Conservation (phyloP, 768 basidiomycete species). For the Macrolepiota fuliginosa region DNA sequence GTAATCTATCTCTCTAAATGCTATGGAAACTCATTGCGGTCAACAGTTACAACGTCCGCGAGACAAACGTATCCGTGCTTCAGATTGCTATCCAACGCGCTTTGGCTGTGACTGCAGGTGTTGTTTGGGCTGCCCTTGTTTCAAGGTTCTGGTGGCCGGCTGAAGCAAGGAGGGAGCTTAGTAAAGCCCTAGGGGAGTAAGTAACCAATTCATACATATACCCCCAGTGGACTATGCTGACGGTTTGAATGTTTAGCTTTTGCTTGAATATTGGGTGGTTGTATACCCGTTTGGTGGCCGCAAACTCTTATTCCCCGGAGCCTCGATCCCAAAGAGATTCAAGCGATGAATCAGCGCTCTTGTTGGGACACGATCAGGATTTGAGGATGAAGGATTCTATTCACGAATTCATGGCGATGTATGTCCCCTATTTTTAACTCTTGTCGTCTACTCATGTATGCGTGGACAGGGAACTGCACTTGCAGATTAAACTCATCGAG, state of each 20-base stretch:
- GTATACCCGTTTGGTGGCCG: conserved; percentile 87
- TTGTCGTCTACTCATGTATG: not conserved
- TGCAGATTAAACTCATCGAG: conserved; percentile 88
- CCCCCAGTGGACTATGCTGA: not conserved
- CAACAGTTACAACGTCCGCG: conserved; percentile 75
- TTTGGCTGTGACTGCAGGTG: conserved; percentile 78
- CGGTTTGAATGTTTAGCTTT: conserved; percentile 49
- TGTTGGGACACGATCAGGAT: conserved; percentile 31
- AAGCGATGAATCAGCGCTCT: conserved; percentile 21
- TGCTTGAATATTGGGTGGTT: conserved; percentile 93
- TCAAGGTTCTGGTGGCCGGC: conserved; percentile 96
- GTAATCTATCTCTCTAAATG: not conserved
- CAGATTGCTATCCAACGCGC: conserved; percentile 77
- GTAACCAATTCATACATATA: conserved; percentile 11
- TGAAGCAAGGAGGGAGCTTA: conserved; percentile 87
- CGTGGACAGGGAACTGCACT: conserved; percentile 79
- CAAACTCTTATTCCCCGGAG: conserved; percentile 73
- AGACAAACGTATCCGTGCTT: conserved; percentile 55
- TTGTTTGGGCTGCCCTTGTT: conserved; percentile 85
- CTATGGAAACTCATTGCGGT: not conserved
- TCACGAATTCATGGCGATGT: conserved; percentile 93
- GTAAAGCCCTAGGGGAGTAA: conserved; percentile 84
- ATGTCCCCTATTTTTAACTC: conserved; percentile 20
- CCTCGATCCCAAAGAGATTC: conserved; percentile 28
- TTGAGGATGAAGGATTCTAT: conserved; percentile 61